Conservation (phyloP, 169 alveolate species). For the Plasmodium inui region DNA sequence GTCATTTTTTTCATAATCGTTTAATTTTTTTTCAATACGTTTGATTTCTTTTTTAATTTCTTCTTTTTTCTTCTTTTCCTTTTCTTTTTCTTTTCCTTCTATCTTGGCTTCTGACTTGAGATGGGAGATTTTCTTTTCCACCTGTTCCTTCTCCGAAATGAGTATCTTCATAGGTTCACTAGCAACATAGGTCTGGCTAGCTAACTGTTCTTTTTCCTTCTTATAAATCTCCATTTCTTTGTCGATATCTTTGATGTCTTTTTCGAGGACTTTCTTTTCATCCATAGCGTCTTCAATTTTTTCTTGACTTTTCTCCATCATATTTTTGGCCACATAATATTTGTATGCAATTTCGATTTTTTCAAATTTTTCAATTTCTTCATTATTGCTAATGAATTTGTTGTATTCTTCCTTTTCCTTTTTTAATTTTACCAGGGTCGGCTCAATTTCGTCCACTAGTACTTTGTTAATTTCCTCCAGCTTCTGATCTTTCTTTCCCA, state of each 20-base stretch:
- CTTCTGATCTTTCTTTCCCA: constrained; percentile 93
- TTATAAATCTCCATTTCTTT: constrained; percentile 70
- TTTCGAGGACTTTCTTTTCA: constrained; percentile 57
- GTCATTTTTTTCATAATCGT: constrained; percentile 81
- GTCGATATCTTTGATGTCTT: constrained; percentile 73
- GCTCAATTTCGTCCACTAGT: constrained; percentile 92
- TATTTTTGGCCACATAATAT: constrained; percentile 81
- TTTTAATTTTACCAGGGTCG: constrained; percentile 90
- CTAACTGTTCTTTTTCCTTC: constrained; percentile 78
- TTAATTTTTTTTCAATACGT: constrained; percentile 71
- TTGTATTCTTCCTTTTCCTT: constrained; percentile 88
- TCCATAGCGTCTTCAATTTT: constrained; percentile 70
- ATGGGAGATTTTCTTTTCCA: constrained; percentile 75
- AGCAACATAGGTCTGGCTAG: constrained; percentile 53
- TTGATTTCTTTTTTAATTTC: constrained; percentile 80
- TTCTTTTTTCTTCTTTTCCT: constrained; percentile 77
- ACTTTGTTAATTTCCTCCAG: constrained; percentile 92
- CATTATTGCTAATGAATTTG: constrained; percentile 78
- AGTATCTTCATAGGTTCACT: constrained; percentile 70
- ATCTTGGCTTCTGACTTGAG: constrained; percentile 63
- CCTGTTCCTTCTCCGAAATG: constrained; percentile 72
- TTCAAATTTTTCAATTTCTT: constrained; percentile 80
- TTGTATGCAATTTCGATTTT: constrained; percentile 79
- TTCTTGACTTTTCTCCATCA: constrained; percentile 53
- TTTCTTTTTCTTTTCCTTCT: constrained; percentile 72